phyloP scores from a whole-genome alignment of 345 rosid species.

The Clausena lansium region DNA sequence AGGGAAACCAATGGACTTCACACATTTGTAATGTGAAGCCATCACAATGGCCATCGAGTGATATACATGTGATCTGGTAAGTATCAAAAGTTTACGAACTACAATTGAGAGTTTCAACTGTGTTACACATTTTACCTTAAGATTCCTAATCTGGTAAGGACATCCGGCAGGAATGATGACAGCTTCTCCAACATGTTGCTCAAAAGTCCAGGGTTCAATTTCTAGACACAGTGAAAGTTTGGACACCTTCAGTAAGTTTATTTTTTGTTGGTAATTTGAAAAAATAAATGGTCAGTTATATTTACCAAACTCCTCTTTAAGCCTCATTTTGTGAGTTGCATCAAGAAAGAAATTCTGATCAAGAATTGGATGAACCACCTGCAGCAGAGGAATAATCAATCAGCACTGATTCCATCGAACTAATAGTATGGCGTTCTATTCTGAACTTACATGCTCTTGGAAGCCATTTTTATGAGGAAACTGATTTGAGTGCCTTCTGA shows the following conservation, averaged over 20 bases:
- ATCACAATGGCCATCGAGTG: not conserved
- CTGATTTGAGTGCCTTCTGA: conserved; percentile 62
- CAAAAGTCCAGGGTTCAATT: conserved; percentile 91
- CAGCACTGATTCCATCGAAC: conserved; percentile 11
- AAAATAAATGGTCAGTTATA: not conserved
- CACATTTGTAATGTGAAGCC: not conserved
- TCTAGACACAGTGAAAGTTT: conserved; percentile 38
- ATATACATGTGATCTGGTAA: not conserved
- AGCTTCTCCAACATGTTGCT: conserved; percentile 95
- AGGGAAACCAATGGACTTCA: not conserved
- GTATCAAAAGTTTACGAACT: not conserved
- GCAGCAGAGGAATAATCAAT: conserved; percentile 22
- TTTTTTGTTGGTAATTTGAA: not conserved
- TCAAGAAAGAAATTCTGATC: conserved; percentile 88
- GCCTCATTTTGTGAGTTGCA: conserved; percentile 65
- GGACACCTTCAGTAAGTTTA: not conserved
- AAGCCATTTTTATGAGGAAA: conserved; percentile 36
- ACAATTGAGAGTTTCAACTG: not conserved
- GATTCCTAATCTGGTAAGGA: conserved; percentile 83
- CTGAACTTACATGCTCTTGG: conserved; percentile 52
- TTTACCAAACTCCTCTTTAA: conserved; percentile 87
- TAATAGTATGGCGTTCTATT: not conserved
- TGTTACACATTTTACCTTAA: conserved; percentile 48
- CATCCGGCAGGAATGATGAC: conserved; percentile 91
- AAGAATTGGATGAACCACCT: conserved; percentile 80